Evolutionary conservation across 73 alveolate species (phyloP).

Genomic region (Paramecium sonneborni): DNA sequence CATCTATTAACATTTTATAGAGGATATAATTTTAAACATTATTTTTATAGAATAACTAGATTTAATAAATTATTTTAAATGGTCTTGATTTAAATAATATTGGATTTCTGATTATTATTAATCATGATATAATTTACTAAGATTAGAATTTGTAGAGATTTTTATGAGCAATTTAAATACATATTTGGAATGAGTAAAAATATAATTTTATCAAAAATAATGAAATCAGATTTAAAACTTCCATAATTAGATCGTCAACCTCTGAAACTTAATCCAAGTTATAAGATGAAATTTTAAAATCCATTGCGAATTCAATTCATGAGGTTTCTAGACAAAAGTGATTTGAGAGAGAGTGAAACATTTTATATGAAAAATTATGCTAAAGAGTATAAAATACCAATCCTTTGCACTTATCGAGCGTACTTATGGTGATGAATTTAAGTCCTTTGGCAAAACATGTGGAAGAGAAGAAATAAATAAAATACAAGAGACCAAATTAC

Average conservation of each 20-base stretch:
- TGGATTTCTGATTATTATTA: neutral
- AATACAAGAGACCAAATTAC: conserved; percentile 15
- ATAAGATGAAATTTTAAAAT: neutral
- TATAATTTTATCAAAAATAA: neutral
- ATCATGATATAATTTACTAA: too few relatives aligned
- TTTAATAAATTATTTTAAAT: too few relatives aligned
- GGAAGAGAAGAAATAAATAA: neutral
- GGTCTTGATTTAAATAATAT: neutral
- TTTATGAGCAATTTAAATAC: too few relatives aligned
- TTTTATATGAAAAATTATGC: conserved; percentile 34
- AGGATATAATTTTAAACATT: too few relatives aligned
- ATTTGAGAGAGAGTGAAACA: neutral
- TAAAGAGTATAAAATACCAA: neutral
- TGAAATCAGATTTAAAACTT: conserved; percentile 28
- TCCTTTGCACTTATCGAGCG: neutral
- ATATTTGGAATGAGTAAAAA: neutral
- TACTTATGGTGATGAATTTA: neutral
- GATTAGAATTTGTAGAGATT: neutral
- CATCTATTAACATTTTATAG: too few relatives aligned
- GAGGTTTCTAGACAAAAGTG: neutral
- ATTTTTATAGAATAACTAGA: too few relatives aligned
- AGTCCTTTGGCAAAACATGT: neutral
- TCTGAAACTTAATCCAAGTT: neutral
- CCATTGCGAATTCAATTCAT: neutral
- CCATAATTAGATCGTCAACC: neutral